A percentile compares a stretch with the other conserved stretches of the same genome.
These are phyloP conservation scores for Ophiostoma perfectum DNA, from an alignment of 2,329 filamentous ascomycete species.

Conservation along the genomic window DNA sequence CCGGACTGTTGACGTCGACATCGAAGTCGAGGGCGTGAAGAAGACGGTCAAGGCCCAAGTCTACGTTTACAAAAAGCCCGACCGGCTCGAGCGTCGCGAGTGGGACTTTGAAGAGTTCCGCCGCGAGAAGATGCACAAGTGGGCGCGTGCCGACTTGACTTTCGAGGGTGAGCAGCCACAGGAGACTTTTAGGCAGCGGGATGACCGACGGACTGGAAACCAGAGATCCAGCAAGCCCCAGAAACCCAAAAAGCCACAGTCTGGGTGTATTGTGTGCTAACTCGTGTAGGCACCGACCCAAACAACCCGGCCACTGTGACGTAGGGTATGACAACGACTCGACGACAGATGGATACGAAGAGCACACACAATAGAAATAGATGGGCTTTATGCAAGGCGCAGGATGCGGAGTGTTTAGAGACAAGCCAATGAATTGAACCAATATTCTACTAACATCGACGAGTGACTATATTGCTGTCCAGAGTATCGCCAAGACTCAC, in stretches of 20 bases:
- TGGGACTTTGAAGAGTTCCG: slow-evolving; percentile 89
- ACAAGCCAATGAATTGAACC: neutral
- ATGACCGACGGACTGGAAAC: neutral
- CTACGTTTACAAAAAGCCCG: slow-evolving; percentile 56
- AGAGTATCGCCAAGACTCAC: slow-evolving; percentile 15
- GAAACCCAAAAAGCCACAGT: too few species aligned
- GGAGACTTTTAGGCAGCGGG: too few species aligned
- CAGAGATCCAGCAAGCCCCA: too few species aligned
- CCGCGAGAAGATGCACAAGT: slow-evolving; percentile 59
- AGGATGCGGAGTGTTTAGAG: neutral
- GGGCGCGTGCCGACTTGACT: slow-evolving; percentile 48
- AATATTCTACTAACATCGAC: neutral
- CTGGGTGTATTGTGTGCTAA: neutral
- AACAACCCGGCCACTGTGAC: slow-evolving; percentile 25
- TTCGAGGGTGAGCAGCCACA: slow-evolving; percentile 37
- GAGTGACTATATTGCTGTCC: neutral
- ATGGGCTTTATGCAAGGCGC: neutral
- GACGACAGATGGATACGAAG: neutral
- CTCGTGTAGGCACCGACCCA: slow-evolving; percentile 26
- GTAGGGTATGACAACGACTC: neutral
- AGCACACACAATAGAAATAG: neutral
- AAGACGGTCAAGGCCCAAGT: slow-evolving; percentile 42
- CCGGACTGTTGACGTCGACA: slow-evolving; percentile 46
- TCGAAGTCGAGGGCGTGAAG: neutral
- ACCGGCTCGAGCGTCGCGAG: slow-evolving; percentile 61